A percentile compares a stretch with the other conserved stretches of the same genome.
phyloP scores from a whole-genome alignment of 1,139 yeast genomes.

The Blastobotrys persicus region DNA sequence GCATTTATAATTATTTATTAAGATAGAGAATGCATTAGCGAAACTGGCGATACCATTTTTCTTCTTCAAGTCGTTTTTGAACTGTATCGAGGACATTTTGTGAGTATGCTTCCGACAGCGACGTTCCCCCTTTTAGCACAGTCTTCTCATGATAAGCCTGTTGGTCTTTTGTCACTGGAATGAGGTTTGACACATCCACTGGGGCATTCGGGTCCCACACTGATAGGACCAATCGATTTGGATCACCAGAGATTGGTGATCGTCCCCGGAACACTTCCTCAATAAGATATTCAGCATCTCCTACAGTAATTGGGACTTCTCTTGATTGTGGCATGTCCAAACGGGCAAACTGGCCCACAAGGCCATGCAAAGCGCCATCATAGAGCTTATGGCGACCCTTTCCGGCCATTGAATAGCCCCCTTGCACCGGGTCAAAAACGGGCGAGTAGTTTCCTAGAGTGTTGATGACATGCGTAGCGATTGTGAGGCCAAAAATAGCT shows the following conservation, averaged over 20 bases:
- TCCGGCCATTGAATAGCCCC: constrained; percentile 63
- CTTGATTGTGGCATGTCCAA: constrained; percentile 49
- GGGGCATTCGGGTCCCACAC: constrained; percentile 72
- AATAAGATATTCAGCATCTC: constrained; percentile 77
- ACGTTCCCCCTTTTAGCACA: constrained; percentile 64
- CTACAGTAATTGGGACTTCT: constrained; percentile 66
- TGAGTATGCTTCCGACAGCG: constrained; percentile 61
- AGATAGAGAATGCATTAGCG: constrained; percentile 19
- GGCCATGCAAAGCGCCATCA: constrained; percentile 74
- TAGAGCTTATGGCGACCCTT: constrained; percentile 81
- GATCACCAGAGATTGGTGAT: constrained; percentile 81
- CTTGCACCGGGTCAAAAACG: constrained; percentile 54
- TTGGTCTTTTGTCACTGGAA: constrained; percentile 86
- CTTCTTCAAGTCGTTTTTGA: constrained; percentile 66
- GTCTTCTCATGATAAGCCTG: constrained; percentile 73
- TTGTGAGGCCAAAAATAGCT: constrained; percentile 87
- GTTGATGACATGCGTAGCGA: constrained; percentile 81
- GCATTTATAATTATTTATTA: constrained; percentile 7
- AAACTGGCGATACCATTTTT: constrained; percentile 48
- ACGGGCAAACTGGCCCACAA: constrained; percentile 85
- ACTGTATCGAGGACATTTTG: constrained; percentile 59
- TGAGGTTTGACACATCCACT: constrained; percentile 65
- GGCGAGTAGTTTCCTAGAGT: constrained; percentile 77
- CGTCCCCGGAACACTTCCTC: constrained; percentile 93
- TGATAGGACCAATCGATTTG: constrained; percentile 73